Conservation (phyloP, 1,139 yeast species). For the Barnettozyma hawaiiensis region DNA sequence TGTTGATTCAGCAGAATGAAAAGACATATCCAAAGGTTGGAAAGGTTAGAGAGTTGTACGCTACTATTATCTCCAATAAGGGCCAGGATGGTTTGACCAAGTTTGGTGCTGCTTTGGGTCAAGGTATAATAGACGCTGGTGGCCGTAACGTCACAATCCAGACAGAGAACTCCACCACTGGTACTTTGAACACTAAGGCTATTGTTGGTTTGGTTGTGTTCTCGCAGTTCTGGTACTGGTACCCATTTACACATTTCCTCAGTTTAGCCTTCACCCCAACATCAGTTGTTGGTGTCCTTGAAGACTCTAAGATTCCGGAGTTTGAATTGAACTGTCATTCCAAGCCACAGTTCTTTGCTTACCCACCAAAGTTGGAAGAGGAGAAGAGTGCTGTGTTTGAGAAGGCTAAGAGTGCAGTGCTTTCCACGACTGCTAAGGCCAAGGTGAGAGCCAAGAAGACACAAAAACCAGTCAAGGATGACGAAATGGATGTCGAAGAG, state of each 20-base stretch:
- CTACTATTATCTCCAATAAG: conserved; percentile 73
- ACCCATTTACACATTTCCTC: conserved; percentile 90
- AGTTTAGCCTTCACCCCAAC: conserved; percentile 93
- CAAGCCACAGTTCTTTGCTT: conserved; percentile 73
- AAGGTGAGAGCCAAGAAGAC: conserved; percentile 85
- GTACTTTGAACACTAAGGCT: conserved; percentile 83
- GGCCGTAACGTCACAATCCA: conserved; percentile 96
- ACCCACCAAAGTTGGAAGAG: conserved; percentile 86
- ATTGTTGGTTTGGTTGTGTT: conserved; percentile 89
- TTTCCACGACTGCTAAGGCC: conserved; percentile 90
- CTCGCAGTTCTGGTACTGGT: conserved; percentile 98
- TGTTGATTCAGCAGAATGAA: conserved; percentile 90
- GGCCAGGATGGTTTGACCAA: conserved; percentile 96
- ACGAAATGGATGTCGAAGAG: conserved; percentile 35
- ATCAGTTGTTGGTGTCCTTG: conserved; percentile 78
- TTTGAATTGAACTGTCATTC: conserved; percentile 78
- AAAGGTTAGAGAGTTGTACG: conserved; percentile 66
- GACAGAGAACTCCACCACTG: conserved; percentile 85
- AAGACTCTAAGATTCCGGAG: conserved; percentile 82
- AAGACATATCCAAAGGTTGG: conserved; percentile 75
- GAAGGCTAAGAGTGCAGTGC: conserved; percentile 86
- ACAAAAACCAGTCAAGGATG: conserved; percentile 41
- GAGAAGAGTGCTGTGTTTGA: conserved; percentile 80
- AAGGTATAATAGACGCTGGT: conserved; percentile 98
- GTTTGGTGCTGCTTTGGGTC: conserved; percentile 96